Evolutionary conservation across 768 basidiomycete species (phyloP).

Genomic region (Trametes cubensis): DNA sequence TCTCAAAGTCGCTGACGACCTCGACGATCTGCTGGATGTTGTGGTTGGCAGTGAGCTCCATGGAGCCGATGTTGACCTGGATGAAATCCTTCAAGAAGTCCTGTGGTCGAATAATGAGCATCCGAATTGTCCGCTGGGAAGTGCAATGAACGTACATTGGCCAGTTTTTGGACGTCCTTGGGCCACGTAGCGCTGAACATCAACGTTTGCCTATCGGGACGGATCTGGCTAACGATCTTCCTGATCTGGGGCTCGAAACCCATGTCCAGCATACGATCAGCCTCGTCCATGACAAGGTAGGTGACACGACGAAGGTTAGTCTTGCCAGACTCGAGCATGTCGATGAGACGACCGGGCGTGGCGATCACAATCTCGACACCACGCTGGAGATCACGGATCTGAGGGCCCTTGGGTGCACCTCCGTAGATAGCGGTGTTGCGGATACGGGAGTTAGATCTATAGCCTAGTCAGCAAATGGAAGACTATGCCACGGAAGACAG

Average conservation of each 20-base stretch:
- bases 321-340: conserved; percentile 97
- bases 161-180: conserved; percentile 97
- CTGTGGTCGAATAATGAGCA: conserved; percentile 40
- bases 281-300: conserved; percentile 99
- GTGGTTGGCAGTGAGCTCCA: conserved; percentile 98
- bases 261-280: conserved; percentile 99
- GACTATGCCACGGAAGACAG: conserved; percentile 6
- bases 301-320: conserved; percentile 96
- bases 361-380: conserved; percentile 98
- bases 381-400: conserved; percentile 96
- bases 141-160: conserved; percentile 56
- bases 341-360: conserved; percentile 99
- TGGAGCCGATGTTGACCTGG: conserved; percentile 98
- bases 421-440: conserved; percentile 99
- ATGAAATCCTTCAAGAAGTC: conserved; percentile 97
- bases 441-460: conserved; percentile 86
- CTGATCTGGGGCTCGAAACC: conserved; percentile 99
- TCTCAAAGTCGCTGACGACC: conserved; percentile 96
- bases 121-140: background rate
- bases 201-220: conserved; percentile 96
- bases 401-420: conserved; percentile 97
- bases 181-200: conserved; percentile 99
- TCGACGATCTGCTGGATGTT: conserved; percentile 96
- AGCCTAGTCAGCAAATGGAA: conserved; percentile 10
- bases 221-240: conserved; percentile 96